Base-by-base conservation (phyloP, 768 basidiomycete species). In the Lactarius sp. region DNA sequence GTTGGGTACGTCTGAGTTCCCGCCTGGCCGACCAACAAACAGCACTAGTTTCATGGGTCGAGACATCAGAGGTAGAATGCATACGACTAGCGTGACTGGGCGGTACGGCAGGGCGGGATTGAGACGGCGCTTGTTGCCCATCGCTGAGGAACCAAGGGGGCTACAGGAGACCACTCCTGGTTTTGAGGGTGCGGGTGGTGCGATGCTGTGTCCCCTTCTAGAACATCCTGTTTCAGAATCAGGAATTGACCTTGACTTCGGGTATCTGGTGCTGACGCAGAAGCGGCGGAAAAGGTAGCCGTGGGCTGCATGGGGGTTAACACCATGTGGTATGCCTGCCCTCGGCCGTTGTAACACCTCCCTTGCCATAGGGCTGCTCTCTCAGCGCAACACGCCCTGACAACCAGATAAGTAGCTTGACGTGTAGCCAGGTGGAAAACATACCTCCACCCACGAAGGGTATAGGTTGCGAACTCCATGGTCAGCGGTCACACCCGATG, bases 391-490 rank as follows among this genome's bases (percentile, higher is more conserved):
- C 59, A 42, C 7, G 37, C 16, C 62, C 55, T 34, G 14, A 36
- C 4, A 34, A 33, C 14, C 13, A 20, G 47, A 64, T 64, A 27
- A 64, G 53, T 33, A 6, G 33, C 33, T 41, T 42, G 37, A 64
- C 27, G 22, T 34, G 39, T 42, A 4, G 20, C 27, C 34, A 59
- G 27, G 50, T n/a, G 20, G 36, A 14, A 53, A 4, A 50, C 58
- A 55, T 64, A 64, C 62, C 46, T n/a, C 54, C 16, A 41, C 27
- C 62, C 58, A 55, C 13, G 52, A 49, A 20, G 51, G 1, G 39
- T 64, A 59, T n/a, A 6, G 34, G 27, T 47, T 31, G 16, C 31
- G n/a, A 27, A 16, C 44, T 16, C 3, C 44, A 20, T 55, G 39
- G 31, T 16, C 34, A 22, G 39, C 7, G n/a, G 20, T 54, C 37